A percentile compares a stretch with the other conserved stretches of the same genome.
Evolutionary conservation across 2,329 filamentous ascomycete species (phyloP).

Genomic region (Exophiala alcalophila): DNA sequence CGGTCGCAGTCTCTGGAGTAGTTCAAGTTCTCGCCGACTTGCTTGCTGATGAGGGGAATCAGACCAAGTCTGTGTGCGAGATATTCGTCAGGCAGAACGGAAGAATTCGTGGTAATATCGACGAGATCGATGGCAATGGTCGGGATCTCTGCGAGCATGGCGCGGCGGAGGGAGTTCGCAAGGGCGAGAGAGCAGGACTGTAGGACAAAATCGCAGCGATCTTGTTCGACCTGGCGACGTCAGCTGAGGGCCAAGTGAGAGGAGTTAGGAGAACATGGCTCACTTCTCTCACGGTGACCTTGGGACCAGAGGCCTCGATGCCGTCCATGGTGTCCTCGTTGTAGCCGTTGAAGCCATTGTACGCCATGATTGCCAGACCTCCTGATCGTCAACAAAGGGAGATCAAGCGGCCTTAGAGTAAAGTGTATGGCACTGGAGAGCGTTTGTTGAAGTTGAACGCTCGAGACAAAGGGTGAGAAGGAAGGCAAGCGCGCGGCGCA

Average conservation of each 20-base stretch:
- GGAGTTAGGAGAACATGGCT: slow-evolving; percentile 1
- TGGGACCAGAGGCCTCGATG: slow-evolving; percentile 45
- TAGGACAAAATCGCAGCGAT: slow-evolving; percentile 87
- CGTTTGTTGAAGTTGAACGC: too few species aligned
- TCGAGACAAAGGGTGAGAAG: too few species aligned
- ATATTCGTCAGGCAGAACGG: slow-evolving; percentile 95
- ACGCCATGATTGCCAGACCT: slow-evolving; percentile 26
- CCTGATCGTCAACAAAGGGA: too few species aligned
- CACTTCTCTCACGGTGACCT: slow-evolving; percentile 49
- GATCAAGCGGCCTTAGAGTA: too few species aligned
- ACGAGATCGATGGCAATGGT: slow-evolving; percentile 94
- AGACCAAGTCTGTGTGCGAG: slow-evolving; percentile 88
- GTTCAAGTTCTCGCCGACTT: slow-evolving; percentile 72
- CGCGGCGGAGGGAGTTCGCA: slow-evolving; percentile 85
- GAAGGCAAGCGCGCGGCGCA: too few species aligned
- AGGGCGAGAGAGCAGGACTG: slow-evolving; percentile 85
- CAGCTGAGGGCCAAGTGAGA: slow-evolving; percentile 7
- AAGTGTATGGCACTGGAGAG: too few species aligned
- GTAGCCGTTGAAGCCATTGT: slow-evolving; percentile 29
- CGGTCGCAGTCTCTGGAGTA: slow-evolving; percentile 88
- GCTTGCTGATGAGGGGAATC: slow-evolving; percentile 80
- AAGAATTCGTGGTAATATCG: slow-evolving; percentile 87
- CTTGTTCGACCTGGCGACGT: slow-evolving; percentile 64
- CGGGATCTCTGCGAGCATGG: slow-evolving; percentile 90
- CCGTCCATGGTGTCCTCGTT: slow-evolving; percentile 39